Evolutionary conservation across 306 rosid genomes (phyloP).

Genomic region (Albizia julibrissin): DNA sequence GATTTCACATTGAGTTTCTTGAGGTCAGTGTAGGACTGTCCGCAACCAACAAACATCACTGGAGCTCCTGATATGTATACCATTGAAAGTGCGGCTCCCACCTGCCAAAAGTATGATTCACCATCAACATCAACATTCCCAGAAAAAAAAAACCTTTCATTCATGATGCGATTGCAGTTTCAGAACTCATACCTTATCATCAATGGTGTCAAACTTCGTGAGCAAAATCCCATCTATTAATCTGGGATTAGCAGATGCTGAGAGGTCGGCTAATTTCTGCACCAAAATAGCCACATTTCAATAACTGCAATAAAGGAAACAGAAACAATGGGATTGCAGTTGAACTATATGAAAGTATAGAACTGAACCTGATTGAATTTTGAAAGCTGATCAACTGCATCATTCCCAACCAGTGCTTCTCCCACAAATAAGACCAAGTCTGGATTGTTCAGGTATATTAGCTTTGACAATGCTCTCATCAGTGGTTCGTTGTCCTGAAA

Average conservation of each 20-base stretch:
- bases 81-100: slow-evolving; percentile 98
- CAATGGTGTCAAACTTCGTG: slow-evolving; percentile 93
- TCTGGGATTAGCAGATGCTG: slow-evolving; percentile 63
- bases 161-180: slow-evolving; percentile 3
- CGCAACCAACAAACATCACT: slow-evolving; percentile 97
- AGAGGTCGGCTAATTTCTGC: slow-evolving; percentile 93
- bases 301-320: not conserved
- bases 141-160: not conserved
- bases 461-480: slow-evolving; percentile 98
- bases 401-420: slow-evolving; percentile 97
- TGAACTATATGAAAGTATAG: slow-evolving; percentile 12
- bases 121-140: slow-evolving; percentile 2
- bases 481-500: slow-evolving; percentile 92
- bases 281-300: slow-evolving; percentile 21
- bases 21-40: slow-evolving; percentile 96
- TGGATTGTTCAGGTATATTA: slow-evolving; percentile 82
- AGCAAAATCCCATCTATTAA: slow-evolving; percentile 95
- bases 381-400: slow-evolving; percentile 97
- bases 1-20: slow-evolving; percentile 94
- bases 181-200: slow-evolving; percentile 69
- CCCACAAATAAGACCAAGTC: slow-evolving; percentile 95
- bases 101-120: slow-evolving; percentile 45
- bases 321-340: not conserved
- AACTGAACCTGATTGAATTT: slow-evolving; percentile 85
- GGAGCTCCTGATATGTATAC: slow-evolving; percentile 98